A percentile compares a stretch with the other conserved stretches of the same genome.
These are phyloP conservation scores for Scheffersomyces insectosa DNA, from an alignment of 1,139 yeast species.

Conservation along the genomic window DNA sequence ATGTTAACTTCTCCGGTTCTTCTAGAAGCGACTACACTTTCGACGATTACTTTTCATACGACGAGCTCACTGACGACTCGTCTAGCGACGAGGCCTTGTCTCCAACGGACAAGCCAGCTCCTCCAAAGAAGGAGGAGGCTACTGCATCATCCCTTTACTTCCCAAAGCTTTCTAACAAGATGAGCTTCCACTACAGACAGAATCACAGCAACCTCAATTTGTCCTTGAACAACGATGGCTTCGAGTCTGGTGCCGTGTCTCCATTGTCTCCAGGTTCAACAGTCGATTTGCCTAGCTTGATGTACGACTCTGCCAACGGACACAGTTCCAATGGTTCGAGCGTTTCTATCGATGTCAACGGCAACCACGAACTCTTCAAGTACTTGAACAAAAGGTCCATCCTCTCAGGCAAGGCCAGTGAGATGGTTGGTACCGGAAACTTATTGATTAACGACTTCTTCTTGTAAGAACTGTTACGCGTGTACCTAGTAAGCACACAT, in stretches of 20 bases:
- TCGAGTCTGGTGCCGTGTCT: constrained; percentile 1
- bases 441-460: constrained; percentile 51
- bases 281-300: not conserved
- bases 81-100: constrained; percentile 3
- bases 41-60: constrained; percentile 37
- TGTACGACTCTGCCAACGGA: not conserved
- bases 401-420: constrained; percentile 53
- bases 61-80: constrained; percentile 6
- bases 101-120: constrained; percentile 1
- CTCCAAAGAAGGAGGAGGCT: constrained; percentile 9
- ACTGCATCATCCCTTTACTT: constrained; percentile 14
- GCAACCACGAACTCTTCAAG: constrained; percentile 28
- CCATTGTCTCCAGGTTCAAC: not conserved
- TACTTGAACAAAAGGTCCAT: constrained; percentile 48
- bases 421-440: constrained; percentile 54
- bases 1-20: constrained; percentile 39
- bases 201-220: constrained; percentile 46
- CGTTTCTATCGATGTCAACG: not conserved
- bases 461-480: constrained; percentile 20
- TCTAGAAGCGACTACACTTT: constrained; percentile 33
- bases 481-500: no score
- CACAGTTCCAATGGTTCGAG: not conserved
- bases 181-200: constrained; percentile 46
- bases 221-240: constrained; percentile 8
- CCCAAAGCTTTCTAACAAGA: constrained; percentile 19